phyloP scores from a whole-genome alignment of 1,139 yeast species.

The Saccharomyces hybrid region DNA sequence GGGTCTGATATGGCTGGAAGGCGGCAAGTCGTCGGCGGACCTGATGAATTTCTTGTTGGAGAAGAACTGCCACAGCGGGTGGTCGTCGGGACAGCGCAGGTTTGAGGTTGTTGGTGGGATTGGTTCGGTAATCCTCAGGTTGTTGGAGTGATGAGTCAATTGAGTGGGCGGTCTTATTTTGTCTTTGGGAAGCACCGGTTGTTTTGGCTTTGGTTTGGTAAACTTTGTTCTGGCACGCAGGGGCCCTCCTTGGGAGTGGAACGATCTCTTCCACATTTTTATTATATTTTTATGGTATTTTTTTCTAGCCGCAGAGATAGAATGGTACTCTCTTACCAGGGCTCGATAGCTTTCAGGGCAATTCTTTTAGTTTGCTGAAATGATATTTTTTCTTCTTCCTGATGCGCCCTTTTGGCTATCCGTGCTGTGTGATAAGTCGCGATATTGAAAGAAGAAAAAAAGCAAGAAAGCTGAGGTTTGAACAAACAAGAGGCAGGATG shows the following conservation, averaged over 20 bases:
- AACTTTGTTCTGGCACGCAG: constrained; percentile 22
- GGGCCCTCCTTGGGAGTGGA: constrained; percentile 3
- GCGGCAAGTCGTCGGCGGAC: constrained; percentile 47
- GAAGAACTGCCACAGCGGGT: constrained; percentile 95
- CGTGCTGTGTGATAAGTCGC: not conserved
- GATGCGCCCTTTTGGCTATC: not conserved
- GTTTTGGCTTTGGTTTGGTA: constrained; percentile 24
- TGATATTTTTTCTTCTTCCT: not conserved
- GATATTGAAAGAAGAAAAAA: not conserved
- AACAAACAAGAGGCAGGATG: not conserved
- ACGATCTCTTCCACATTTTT: constrained; percentile 2
- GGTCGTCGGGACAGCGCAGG: constrained; percentile 70
- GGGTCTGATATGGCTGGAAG: constrained; percentile 49
- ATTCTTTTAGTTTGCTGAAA: not conserved
- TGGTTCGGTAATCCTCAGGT: constrained; percentile 63
- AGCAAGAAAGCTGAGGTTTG: not conserved
- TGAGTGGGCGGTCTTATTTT: constrained; percentile 19
- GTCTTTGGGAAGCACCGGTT: constrained; percentile 10
- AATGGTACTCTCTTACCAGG: not conserved
- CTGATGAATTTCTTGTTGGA: constrained; percentile 56
- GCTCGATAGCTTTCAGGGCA: not conserved
- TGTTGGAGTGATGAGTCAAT: constrained; percentile 24
- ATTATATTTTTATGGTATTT: not conserved
- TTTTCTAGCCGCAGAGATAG: not conserved
- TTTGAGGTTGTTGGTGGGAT: constrained; percentile 74